Base-by-base conservation (phyloP, 768 basidiomycete genomes). In the Sporobolomyces pararoseus region DNA sequence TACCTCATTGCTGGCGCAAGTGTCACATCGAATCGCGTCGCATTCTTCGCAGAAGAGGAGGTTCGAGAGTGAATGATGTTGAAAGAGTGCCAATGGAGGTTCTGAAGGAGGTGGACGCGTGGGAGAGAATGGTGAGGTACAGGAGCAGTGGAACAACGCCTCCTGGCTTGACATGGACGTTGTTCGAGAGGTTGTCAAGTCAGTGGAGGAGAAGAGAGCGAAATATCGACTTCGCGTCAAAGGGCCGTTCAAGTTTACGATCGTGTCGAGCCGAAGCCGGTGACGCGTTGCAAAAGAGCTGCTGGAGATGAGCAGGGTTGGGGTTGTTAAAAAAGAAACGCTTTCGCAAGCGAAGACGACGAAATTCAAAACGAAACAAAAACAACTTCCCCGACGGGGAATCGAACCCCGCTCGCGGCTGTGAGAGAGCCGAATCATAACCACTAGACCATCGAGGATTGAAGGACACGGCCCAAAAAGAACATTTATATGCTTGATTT, bases 1-100 rank as follows among this genome's bases (percentile, higher is more conserved):
- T 78, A 98, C 89, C 85, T 99, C 96, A 51, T 91, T 83, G 12
- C 87, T 84, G 3, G 95, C 91, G 76, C 96, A 99, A 72, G 87
- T 85, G 78, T 96, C 90, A 78, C 96, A 99, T 65, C 93, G 83
- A 51, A 99, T 85, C 2, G 90, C 88, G 79, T 98, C 95, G 80
- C 96, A 99, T 84, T 98, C 95, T 80, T 97, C 94, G 79, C 96
- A 99, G 79, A 98, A 98, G 80, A 91, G 96, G 12, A 99, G 86
- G 34, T 84, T 85, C 76, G 90, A 85, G 3, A 98, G 84, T 9
- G 88, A 84, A 75, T 94, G 90, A 78, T 93, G 91, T 75, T 86
- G 87, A 75, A 87, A 85, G 0, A 87, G 85, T 0, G 92, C 91
- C 0, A 92, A 90, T 2, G 85, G 81, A 0, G 89, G 13, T 71